Evolutionary conservation across 2,329 filamentous ascomycete species (phyloP).

Genomic region (Onygenales sp.): DNA sequence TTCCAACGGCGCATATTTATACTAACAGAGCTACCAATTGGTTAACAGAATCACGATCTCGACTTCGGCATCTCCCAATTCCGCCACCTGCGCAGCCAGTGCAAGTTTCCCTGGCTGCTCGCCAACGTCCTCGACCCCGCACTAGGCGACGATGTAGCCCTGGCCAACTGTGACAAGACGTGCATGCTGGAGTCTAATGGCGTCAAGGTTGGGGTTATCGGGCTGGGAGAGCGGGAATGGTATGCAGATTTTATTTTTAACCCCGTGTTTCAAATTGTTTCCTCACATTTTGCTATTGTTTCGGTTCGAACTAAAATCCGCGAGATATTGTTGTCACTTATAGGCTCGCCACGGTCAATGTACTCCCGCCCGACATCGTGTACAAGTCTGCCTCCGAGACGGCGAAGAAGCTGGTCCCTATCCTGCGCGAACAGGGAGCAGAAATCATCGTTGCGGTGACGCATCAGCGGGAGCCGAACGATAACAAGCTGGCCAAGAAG

Average conservation of each 20-base stretch:
- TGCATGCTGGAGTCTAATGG: constrained; percentile 74
- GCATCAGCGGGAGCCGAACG: constrained; percentile 81
- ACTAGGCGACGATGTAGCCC: constrained; percentile 61
- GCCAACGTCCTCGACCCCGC: constrained; percentile 82
- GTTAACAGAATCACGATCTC: constrained; percentile 69
- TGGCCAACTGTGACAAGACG: constrained; percentile 67
- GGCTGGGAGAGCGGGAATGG: constrained; percentile 80
- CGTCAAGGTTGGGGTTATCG: constrained; percentile 76
- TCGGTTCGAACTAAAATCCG: background rate
- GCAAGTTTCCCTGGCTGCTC: constrained; percentile 79
- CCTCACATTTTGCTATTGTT: background rate
- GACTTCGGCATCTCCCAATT: constrained; percentile 85
- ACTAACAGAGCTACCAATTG: constrained; percentile 7
- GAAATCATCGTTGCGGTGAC: constrained; percentile 76
- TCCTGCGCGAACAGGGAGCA: constrained; percentile 64
- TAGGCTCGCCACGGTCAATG: constrained; percentile 75
- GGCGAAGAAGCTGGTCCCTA: constrained; percentile 64
- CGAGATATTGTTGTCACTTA: background rate
- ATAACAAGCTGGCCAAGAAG: constrained; percentile 72
- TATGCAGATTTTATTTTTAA: constrained; percentile 13
- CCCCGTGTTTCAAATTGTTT: background rate
- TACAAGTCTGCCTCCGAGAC: constrained; percentile 71
- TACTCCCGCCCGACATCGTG: constrained; percentile 68
- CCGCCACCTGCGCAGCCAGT: constrained; percentile 60
- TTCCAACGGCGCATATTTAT: background rate